phyloP scores from a whole-genome alignment of 345 rosid species.

The Eutrema japonicum region DNA sequence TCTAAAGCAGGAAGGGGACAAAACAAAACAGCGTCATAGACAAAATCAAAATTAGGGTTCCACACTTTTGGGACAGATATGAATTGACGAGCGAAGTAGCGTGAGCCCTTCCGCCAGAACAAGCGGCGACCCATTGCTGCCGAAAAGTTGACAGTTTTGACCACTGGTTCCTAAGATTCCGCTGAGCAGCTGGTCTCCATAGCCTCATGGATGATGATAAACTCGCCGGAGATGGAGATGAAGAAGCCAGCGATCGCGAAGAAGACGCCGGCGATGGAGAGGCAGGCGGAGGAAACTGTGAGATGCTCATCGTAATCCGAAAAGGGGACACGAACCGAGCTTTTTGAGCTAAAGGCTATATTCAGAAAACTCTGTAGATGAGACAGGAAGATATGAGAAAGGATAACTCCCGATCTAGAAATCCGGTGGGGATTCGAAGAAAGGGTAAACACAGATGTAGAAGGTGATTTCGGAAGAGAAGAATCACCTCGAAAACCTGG shows the following conservation, averaged over 20 bases:
- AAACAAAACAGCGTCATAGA: background rate
- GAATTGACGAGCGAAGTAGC: conserved; percentile 87
- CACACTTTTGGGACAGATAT: conserved; percentile 64
- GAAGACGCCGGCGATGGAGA: conserved; percentile 47
- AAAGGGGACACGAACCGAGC: background rate
- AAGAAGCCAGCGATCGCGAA: conserved; percentile 39
- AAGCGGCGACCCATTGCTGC: conserved; percentile 65
- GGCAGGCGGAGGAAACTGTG: conserved; percentile 35
- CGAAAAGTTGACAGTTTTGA: conserved; percentile 61
- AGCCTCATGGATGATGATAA: conserved; percentile 58
- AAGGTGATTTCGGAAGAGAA: too few species aligned
- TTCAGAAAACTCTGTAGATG: background rate
- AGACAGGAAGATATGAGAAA: too few species aligned
- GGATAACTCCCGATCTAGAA: too few species aligned
- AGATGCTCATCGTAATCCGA: conserved; percentile 23
- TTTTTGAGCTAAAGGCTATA: background rate
- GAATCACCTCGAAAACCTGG: too few species aligned
- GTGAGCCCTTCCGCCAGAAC: conserved; percentile 64
- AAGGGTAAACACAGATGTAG: too few species aligned
- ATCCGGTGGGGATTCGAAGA: too few species aligned
- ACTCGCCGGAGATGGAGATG: conserved; percentile 43
- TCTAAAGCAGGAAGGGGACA: background rate
- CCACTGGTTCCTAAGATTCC: conserved; percentile 93
- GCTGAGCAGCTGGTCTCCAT: conserved; percentile 91
- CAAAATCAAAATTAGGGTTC: background rate